Percentiles rank a stretch among this genome's conserved stretches.
Conservation (phyloP, 208 protist species). For the Wallacemonas sp. region DNA sequence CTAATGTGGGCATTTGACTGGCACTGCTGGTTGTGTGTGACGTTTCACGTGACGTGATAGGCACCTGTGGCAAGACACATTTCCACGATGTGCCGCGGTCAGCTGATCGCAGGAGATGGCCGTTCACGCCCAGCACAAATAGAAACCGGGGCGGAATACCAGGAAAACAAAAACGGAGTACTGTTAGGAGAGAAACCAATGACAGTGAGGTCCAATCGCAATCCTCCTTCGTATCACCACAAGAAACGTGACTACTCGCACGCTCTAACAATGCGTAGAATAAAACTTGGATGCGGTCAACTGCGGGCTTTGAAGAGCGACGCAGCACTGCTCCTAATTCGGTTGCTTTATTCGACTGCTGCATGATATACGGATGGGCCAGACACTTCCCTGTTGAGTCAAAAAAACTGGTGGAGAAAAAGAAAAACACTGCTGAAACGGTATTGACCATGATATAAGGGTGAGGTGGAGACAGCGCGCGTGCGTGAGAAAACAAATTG, state of each 20-base stretch:
- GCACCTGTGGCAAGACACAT: constrained; percentile 5
- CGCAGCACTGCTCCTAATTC: constrained; percentile 41
- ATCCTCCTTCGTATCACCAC: neutral
- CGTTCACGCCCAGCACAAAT: constrained; percentile 55
- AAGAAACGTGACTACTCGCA: neutral
- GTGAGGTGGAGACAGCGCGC: too few species aligned
- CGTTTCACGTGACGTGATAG: constrained; percentile 5
- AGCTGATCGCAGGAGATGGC: constrained; percentile 58
- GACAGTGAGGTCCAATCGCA: constrained; percentile 18
- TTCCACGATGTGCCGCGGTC: constrained; percentile 64
- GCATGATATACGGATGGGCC: neutral
- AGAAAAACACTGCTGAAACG: too few species aligned
- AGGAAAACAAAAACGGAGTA: constrained; percentile 36
- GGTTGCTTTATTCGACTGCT: constrained; percentile 11
- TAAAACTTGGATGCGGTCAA: constrained; percentile 31
- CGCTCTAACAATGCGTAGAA: constrained; percentile 19
- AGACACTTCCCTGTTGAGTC: too few species aligned
- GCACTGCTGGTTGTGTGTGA: neutral
- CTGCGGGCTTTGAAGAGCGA: constrained; percentile 27
- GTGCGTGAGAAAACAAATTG: too few species aligned
- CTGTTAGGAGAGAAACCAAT: constrained; percentile 18
- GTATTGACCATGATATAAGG: too few species aligned
- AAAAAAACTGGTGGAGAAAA: too few species aligned
- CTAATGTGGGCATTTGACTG: constrained; percentile 7
- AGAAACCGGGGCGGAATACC: constrained; percentile 50